A percentile compares a stretch with the other conserved stretches of the same genome.
Conservation (phyloP, 345 rosid species). For the Aquilaria yunnanensis region DNA sequence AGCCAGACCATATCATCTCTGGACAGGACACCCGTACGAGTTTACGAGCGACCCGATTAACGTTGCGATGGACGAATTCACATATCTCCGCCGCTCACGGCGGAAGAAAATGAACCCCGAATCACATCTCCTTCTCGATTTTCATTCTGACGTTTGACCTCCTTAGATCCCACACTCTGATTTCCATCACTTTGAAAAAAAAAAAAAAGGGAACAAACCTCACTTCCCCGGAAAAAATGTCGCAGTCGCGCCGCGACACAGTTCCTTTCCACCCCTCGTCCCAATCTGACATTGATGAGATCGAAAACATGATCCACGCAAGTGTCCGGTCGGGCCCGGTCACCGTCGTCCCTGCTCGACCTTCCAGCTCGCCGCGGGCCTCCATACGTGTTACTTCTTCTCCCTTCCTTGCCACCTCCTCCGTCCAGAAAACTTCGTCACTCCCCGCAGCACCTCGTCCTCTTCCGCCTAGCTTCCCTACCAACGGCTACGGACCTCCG, state of each 20-base stretch:
- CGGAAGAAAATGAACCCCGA: no score
- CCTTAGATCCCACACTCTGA: neutral
- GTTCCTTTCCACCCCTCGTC: constrained; percentile 69
- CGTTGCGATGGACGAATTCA: no score
- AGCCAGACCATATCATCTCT: no score
- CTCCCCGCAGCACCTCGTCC: constrained; percentile 34
- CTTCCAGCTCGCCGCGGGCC: constrained; percentile 65
- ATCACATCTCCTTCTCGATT: neutral
- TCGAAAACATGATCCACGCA: constrained; percentile 75
- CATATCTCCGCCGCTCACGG: no score
- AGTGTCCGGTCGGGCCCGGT: constrained; percentile 55
- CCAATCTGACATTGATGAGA: constrained; percentile 95
- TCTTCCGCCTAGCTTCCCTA: constrained; percentile 26
- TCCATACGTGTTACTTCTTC: constrained; percentile 63
- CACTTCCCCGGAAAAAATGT: constrained; percentile 36
- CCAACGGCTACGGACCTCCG: constrained; percentile 59
- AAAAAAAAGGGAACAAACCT: neutral
- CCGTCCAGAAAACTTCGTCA: constrained; percentile 25
- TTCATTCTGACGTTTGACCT: no score
- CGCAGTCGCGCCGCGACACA: constrained; percentile 58
- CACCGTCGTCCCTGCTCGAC: constrained; percentile 72
- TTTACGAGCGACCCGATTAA: no score
- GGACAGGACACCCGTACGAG: no score
- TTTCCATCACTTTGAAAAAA: constrained; percentile 13
- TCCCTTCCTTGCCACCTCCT: no score